Conservation (phyloP, 2,329 filamentous ascomycete species). For the Microdochium bolleyi region DNA sequence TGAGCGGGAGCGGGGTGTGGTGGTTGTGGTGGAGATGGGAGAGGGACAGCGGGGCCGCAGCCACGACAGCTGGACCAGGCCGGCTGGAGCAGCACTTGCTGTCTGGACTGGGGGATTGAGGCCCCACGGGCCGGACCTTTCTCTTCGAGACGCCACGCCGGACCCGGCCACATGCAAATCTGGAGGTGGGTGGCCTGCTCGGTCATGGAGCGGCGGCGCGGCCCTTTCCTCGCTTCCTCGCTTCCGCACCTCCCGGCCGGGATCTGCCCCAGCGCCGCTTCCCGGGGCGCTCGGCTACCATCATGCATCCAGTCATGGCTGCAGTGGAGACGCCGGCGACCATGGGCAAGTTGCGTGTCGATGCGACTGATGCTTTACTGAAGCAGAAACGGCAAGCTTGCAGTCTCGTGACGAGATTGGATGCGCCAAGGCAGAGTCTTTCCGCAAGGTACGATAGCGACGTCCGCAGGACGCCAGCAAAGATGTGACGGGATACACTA, state of each 20-base stretch:
- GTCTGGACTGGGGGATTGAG: background rate
- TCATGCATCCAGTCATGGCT: background rate
- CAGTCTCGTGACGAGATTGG: too few species aligned
- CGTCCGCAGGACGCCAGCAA: too few species aligned
- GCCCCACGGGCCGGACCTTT: background rate
- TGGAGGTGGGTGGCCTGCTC: background rate
- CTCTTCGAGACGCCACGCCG: background rate
- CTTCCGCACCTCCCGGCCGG: background rate
- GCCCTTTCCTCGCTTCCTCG: background rate
- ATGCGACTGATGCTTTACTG: too few species aligned
- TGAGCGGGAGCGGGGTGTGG: slow-evolving; percentile 3
- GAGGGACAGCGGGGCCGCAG: background rate
- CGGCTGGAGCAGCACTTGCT: background rate
- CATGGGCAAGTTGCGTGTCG: too few species aligned
- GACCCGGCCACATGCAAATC: background rate
- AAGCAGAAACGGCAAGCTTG: too few species aligned
- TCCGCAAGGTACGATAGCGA: too few species aligned
- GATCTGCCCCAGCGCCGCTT: background rate
- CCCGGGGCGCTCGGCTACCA: background rate
- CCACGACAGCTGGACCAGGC: background rate
- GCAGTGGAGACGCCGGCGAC: background rate
- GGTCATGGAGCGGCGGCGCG: background rate
- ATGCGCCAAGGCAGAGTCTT: too few species aligned
- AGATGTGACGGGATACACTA: too few species aligned
- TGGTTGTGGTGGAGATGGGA: slow-evolving; percentile 7